phyloP scores from a whole-genome alignment of 768 basidiomycete species.

The Pleurotus ostreatus region DNA sequence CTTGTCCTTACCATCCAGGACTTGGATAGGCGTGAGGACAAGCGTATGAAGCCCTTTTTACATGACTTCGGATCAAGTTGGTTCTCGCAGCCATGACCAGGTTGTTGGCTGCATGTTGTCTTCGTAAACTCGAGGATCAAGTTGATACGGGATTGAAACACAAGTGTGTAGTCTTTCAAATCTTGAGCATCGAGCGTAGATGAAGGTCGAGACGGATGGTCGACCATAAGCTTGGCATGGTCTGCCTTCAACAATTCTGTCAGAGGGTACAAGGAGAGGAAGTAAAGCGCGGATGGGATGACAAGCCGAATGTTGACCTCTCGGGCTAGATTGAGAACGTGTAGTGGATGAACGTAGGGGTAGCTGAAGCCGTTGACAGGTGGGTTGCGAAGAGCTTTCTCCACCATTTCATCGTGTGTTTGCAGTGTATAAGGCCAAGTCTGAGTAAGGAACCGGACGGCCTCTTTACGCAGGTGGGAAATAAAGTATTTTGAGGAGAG shows the following conservation, averaged over 20 bases:
- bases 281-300: conserved; percentile 50
- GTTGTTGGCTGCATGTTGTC: conserved; percentile 25
- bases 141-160: conserved; percentile 53
- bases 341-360: conserved; percentile 56
- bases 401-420: conserved; percentile 55
- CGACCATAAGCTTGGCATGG: conserved; percentile 47
- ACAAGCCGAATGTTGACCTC: conserved; percentile 44
- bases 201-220: conserved; percentile 48
- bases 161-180: conserved; percentile 46
- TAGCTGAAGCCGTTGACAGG: conserved; percentile 42
- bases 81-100: conserved; percentile 22
- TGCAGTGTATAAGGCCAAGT: conserved; percentile 52
- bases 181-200: conserved; percentile 37
- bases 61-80: conserved; percentile 26
- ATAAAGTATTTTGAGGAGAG: conserved; percentile 61
- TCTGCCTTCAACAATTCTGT: conserved; percentile 42
- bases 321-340: conserved; percentile 51
- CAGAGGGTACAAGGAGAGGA: conserved; percentile 54
- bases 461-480: conserved; percentile 43
- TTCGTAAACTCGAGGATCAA: conserved; percentile 46
- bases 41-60: conserved; percentile 31
- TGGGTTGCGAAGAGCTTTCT: conserved; percentile 39
- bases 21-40: conserved; percentile 37
- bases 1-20: conserved; percentile 50
- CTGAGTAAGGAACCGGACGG: conserved; percentile 41